These are phyloP conservation scores for Neoboletus subvelutipes DNA, from an alignment of 768 basidiomycete genomes.

Conservation along the genomic window DNA sequence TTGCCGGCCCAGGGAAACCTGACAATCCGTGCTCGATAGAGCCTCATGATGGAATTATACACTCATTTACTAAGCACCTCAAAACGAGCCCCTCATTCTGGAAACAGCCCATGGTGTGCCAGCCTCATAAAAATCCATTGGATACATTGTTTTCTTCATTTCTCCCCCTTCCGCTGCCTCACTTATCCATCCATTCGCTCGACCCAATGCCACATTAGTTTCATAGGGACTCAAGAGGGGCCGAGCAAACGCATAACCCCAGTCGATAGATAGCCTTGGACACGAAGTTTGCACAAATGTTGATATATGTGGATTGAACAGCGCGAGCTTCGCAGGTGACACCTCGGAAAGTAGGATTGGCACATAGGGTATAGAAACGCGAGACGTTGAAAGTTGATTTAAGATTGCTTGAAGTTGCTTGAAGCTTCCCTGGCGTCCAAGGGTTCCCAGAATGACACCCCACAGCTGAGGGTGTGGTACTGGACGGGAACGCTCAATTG, in stretches of 20 bases:
- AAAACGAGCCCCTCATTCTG: slow-evolving; percentile 53
- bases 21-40: too few relatives aligned
- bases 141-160: slow-evolving; percentile 50
- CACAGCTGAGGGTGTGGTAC: slow-evolving; percentile 46
- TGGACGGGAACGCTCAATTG: slow-evolving; percentile 16
- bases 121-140: slow-evolving; percentile 95
- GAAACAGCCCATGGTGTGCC: slow-evolving; percentile 76
- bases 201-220: slow-evolving; percentile 75
- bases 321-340: slow-evolving; percentile 89
- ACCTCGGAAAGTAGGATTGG: slow-evolving; percentile 94
- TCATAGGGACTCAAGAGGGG: slow-evolving; percentile 95
- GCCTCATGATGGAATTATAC: not conserved
- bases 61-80: not conserved
- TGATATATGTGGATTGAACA: slow-evolving; percentile 79
- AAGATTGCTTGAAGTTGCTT: slow-evolving; percentile 86
- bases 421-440: slow-evolving; percentile 92
- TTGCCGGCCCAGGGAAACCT: not conserved
- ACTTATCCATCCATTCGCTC: slow-evolving; percentile 66
- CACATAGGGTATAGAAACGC: slow-evolving; percentile 67
- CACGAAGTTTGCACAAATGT: slow-evolving; percentile 97
- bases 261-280: slow-evolving; percentile 94
- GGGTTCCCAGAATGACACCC: slow-evolving; percentile 92
- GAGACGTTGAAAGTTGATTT: slow-evolving; percentile 58
- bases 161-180: slow-evolving; percentile 22
- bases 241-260: slow-evolving; percentile 93